These are phyloP conservation scores for Erythrobasidium hasegawianum DNA, from an alignment of 1,284 basidiomycete species.

Conservation along the genomic window DNA sequence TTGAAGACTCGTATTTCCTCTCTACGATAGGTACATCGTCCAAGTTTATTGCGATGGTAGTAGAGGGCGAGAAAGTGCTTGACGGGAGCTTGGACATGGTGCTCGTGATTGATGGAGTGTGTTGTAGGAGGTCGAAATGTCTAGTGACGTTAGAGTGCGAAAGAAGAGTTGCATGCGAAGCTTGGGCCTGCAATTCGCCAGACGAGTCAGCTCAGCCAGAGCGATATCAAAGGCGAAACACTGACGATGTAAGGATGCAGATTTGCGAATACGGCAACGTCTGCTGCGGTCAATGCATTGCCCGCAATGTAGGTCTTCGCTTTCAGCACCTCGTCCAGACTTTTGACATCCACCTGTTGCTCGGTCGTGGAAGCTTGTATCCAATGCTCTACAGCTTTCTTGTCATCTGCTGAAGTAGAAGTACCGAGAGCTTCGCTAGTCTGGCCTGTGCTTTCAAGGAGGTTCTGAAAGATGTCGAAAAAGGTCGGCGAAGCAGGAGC, in stretches of 20 bases:
- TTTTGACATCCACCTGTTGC: conserved; percentile 53
- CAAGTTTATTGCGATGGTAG: conserved; percentile 65
- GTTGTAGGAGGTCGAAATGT: conserved; percentile 90
- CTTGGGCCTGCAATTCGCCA: conserved; percentile 25
- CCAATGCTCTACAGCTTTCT: conserved; percentile 26
- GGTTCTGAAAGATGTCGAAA: conserved; percentile 25
- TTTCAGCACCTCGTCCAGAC: conserved; percentile 66
- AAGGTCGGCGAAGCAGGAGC: conserved; percentile 3
- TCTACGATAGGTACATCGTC: conserved; percentile 61
- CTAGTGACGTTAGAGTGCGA: conserved; percentile 74
- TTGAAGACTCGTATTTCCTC: conserved; percentile 46
- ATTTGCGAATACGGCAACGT: conserved; percentile 76
- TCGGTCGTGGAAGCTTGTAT: conserved; percentile 22
- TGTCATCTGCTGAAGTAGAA: conserved; percentile 9
- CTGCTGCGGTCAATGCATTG: conserved; percentile 74
- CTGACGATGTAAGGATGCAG: conserved; percentile 74
- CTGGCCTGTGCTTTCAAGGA: conserved; percentile 42
- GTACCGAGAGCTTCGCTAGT: conserved; percentile 34
- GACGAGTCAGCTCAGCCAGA: no score
- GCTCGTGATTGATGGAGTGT: conserved; percentile 59
- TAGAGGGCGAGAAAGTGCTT: conserved; percentile 47
- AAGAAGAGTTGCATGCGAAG: conserved; percentile 39
- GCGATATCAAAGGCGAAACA: no score
- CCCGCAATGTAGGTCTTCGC: conserved; percentile 76
- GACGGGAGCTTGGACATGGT: conserved; percentile 51